These are phyloP conservation scores for Creolimax fragrantissima DNA, from an alignment of 78 protist genomes.

Conservation along the genomic window DNA sequence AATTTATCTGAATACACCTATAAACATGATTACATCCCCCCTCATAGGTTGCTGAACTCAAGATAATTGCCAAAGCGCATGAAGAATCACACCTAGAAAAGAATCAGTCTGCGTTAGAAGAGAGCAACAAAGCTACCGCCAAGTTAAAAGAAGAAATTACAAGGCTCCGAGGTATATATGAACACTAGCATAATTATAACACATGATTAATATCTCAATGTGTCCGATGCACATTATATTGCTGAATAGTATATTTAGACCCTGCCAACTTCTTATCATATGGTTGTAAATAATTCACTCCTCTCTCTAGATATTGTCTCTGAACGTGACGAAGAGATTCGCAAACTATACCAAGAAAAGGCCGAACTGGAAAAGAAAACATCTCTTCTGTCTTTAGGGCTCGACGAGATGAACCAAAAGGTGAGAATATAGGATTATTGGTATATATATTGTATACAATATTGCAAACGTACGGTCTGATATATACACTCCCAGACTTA, in stretches of 20 bases:
- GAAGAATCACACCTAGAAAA: background rate
- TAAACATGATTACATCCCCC: background rate
- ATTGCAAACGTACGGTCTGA: too few species aligned
- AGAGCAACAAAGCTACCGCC: background rate
- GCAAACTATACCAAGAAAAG: background rate
- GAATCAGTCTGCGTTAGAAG: background rate
- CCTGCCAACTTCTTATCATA: too few species aligned
- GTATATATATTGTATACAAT: too few species aligned
- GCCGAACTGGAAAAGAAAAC: background rate
- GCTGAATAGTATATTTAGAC: too few species aligned
- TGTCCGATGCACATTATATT: too few species aligned
- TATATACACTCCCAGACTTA: too few species aligned
- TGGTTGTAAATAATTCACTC: too few species aligned
- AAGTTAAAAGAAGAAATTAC: background rate
- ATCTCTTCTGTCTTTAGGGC: background rate
- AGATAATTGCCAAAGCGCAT: background rate
- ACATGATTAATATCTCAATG: too few species aligned
- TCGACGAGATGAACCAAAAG: background rate
- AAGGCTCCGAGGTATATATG: background rate
- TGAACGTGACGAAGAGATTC: background rate
- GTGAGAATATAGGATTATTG: background rate
- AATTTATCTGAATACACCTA: background rate
- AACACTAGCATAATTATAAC: too few species aligned
- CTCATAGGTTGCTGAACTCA: background rate
- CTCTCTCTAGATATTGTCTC: background rate